phyloP scores from a whole-genome alignment of 805 yeast species.

The Candida alai region DNA sequence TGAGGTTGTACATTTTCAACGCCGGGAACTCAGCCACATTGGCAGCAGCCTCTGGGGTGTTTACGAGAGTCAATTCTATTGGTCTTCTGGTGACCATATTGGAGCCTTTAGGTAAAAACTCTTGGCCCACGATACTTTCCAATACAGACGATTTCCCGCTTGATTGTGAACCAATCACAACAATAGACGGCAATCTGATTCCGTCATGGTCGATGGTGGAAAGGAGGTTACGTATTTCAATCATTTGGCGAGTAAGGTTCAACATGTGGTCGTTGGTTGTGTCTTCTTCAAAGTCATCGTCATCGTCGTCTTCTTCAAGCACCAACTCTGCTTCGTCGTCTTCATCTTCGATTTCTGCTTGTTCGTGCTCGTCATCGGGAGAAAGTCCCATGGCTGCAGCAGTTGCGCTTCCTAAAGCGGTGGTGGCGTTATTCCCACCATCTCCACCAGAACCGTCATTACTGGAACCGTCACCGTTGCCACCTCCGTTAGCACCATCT shows the following conservation, averaged over 20 bases:
- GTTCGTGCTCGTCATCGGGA: slow-evolving; percentile 29
- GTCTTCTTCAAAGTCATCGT: slow-evolving; percentile 44
- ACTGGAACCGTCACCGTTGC: slow-evolving; percentile 7
- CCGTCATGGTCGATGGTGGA: slow-evolving; percentile 75
- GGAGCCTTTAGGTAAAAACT: slow-evolving; percentile 92
- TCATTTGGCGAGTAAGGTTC: slow-evolving; percentile 91
- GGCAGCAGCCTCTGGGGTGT: slow-evolving; percentile 75
- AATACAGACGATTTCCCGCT: slow-evolving; percentile 96
- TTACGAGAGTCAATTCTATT: slow-evolving; percentile 87
- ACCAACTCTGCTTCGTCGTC: slow-evolving; percentile 52
- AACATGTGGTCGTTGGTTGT: slow-evolving; percentile 77
- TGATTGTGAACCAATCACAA: slow-evolving; percentile 95
- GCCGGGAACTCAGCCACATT: slow-evolving; percentile 94
- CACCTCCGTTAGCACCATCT: slow-evolving; percentile 24
- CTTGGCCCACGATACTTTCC: slow-evolving; percentile 97
- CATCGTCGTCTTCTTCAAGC: slow-evolving; percentile 42
- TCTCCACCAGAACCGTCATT: slow-evolving; percentile 19
- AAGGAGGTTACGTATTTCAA: slow-evolving; percentile 82
- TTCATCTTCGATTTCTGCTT: slow-evolving; percentile 37
- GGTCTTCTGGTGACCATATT: slow-evolving; percentile 99
- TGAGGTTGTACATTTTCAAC: slow-evolving; percentile 71
- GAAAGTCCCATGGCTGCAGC: slow-evolving; percentile 50
- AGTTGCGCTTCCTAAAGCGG: slow-evolving; percentile 48
- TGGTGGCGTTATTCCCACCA: slow-evolving; percentile 28
- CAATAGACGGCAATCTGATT: slow-evolving; percentile 86